phyloP scores from a whole-genome alignment of 768 basidiomycete species.

The Suillus decipiens region DNA sequence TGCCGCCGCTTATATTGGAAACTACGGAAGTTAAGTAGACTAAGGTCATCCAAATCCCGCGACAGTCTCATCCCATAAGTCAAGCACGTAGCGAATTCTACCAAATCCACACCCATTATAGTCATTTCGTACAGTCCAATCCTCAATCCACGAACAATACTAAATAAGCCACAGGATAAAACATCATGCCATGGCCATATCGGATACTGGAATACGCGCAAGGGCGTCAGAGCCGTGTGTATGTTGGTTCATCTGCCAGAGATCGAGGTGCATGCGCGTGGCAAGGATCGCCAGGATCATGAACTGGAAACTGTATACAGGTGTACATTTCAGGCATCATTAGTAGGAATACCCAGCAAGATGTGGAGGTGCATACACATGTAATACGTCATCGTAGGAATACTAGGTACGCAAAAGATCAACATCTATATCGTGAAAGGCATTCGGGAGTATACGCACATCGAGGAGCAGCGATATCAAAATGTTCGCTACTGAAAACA shows the following conservation, averaged over 20 bases:
- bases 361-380: background rate
- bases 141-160: background rate
- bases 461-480: background rate
- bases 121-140: background rate
- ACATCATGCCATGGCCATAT: background rate
- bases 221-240: background rate
- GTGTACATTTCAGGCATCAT: background rate
- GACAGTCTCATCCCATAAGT: too few species aligned
- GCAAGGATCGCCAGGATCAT: background rate
- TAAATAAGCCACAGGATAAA: background rate
- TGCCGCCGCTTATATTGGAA: too few species aligned
- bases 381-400: background rate
- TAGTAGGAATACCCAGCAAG: background rate
- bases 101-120: too few species aligned
- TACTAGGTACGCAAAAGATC: background rate
- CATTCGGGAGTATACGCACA: background rate
- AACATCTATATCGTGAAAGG: background rate
- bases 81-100: too few species aligned
- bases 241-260: background rate
- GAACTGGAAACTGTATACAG: background rate
- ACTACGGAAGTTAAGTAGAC: too few species aligned
- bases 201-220: background rate
- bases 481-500: background rate
- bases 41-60: too few species aligned
- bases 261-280: background rate